Conservation (phyloP, 805 yeast species). For the Metschnikowia vanudenii region DNA sequence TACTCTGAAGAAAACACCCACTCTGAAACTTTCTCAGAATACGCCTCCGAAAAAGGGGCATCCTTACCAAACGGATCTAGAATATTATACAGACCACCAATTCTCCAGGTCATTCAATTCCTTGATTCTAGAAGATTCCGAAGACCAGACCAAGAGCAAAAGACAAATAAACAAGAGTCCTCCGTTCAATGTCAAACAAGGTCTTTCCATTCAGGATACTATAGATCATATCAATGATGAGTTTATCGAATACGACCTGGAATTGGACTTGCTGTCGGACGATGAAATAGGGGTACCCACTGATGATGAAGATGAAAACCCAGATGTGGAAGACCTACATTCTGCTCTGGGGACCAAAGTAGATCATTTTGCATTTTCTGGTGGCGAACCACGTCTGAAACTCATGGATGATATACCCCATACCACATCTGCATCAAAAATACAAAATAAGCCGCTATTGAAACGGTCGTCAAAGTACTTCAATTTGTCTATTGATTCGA, state of each 20-base stretch:
- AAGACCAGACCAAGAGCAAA: constrained; percentile 21
- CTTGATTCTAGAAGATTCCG: constrained; percentile 38
- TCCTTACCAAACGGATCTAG: constrained; percentile 21
- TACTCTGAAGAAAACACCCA: not conserved
- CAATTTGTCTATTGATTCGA: constrained; percentile 39
- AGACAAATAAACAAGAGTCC: constrained; percentile 39
- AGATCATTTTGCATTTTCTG: not conserved
- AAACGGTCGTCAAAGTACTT: constrained; percentile 43
- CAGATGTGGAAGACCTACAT: not conserved
- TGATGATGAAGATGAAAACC: constrained; percentile 13
- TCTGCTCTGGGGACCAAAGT: not conserved
- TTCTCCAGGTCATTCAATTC: constrained; percentile 44
- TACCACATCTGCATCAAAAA: not conserved
- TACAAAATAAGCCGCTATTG: constrained; percentile 21
- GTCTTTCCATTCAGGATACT: constrained; percentile 22
- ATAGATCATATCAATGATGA: constrained; percentile 10
- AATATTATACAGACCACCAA: constrained; percentile 38
- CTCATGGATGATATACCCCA: not conserved
- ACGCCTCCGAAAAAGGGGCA: constrained; percentile 7
- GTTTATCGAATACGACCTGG: constrained; percentile 19
- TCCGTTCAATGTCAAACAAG: constrained; percentile 39
- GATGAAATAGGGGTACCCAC: constrained; percentile 13
- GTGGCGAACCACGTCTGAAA: not conserved
- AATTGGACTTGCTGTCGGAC: constrained; percentile 13
- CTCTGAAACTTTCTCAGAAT: not conserved